A percentile compares a stretch with the other conserved stretches of the same genome.
Evolutionary conservation across 2,329 filamentous ascomycete genomes (phyloP).

Genomic region (Trichoderma koningiopsis): DNA sequence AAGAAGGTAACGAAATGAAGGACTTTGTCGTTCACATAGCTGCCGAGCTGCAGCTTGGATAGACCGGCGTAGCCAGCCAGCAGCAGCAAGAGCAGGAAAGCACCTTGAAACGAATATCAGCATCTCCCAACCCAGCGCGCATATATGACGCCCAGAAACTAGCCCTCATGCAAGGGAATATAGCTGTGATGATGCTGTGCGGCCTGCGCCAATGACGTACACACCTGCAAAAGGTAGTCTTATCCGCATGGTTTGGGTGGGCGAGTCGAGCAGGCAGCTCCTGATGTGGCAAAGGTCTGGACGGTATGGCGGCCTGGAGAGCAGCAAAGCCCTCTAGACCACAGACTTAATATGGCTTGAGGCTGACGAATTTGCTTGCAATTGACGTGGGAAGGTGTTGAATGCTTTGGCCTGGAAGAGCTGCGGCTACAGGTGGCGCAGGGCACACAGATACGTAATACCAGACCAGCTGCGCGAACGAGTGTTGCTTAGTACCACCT

Average conservation of each 20-base stretch:
- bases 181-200: neutral
- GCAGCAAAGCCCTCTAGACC: slow-evolving; percentile 19
- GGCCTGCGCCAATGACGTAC: slow-evolving; percentile 34
- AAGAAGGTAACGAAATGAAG: slow-evolving; percentile 90
- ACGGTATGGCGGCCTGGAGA: slow-evolving; percentile 2
- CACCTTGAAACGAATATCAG: slow-evolving; percentile 50
- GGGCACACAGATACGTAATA: slow-evolving; percentile 14
- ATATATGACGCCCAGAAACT: neutral
- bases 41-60: slow-evolving; percentile 59
- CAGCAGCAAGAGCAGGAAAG: slow-evolving; percentile 71
- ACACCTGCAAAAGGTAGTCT: slow-evolving; percentile 85
- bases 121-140: neutral
- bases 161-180: neutral
- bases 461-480: neutral
- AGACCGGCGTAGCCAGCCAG: slow-evolving; percentile 80
- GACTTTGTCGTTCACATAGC: slow-evolving; percentile 80
- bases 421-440: slow-evolving; percentile 21
- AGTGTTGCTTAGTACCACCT: neutral
- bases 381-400: slow-evolving; percentile 9
- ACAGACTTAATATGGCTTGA: neutral
- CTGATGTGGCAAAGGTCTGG: neutral
- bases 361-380: slow-evolving; percentile 1
- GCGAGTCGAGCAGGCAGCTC: neutral
- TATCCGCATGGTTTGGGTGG: slow-evolving; percentile 67
- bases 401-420: slow-evolving; percentile 17